Evolutionary conservation across 2,329 filamentous ascomycete genomes (phyloP).

Genomic region (Paraphoma chrysanthemicola): DNA sequence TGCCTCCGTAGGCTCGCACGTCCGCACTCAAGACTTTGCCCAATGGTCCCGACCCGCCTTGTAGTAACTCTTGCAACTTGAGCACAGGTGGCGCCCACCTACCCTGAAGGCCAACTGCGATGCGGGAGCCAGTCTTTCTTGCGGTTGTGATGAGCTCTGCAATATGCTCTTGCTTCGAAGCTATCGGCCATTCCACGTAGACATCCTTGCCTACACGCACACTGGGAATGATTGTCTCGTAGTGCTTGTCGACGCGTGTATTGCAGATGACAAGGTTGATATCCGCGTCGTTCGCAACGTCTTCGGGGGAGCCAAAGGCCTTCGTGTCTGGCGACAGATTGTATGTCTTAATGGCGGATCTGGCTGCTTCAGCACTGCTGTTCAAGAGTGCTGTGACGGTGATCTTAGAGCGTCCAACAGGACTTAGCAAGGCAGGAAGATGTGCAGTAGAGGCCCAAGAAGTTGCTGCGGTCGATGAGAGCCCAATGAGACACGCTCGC

Average conservation of each 20-base stretch:
- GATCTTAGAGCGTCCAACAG: slow-evolving; percentile 41
- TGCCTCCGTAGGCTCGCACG: slow-evolving; percentile 25
- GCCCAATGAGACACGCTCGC: slow-evolving; percentile 64
- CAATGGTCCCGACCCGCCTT: slow-evolving; percentile 44
- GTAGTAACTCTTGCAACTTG: slow-evolving; percentile 53
- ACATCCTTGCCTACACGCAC: slow-evolving; percentile 61
- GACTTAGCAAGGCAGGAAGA: slow-evolving; percentile 63
- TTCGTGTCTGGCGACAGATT: slow-evolving; percentile 48
- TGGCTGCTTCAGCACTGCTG: slow-evolving; percentile 49
- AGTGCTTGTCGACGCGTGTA: slow-evolving; percentile 63
- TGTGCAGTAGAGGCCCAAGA: slow-evolving; percentile 65
- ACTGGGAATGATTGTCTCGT: slow-evolving; percentile 54
- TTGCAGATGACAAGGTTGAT: slow-evolving; percentile 56
- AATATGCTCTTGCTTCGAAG: slow-evolving; percentile 45
- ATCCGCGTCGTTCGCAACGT: slow-evolving; percentile 50
- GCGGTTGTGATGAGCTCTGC: slow-evolving; percentile 52
- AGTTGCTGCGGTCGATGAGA: slow-evolving; percentile 59
- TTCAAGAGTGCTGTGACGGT: slow-evolving; percentile 58
- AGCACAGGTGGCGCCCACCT: slow-evolving; percentile 47
- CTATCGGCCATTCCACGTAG: slow-evolving; percentile 60
- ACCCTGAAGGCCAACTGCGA: slow-evolving; percentile 57
- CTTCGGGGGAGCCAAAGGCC: slow-evolving; percentile 53
- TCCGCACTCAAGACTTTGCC: slow-evolving; percentile 51
- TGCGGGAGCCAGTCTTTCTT: slow-evolving; percentile 48
- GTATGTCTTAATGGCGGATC: slow-evolving; percentile 50